phyloP scores from a whole-genome alignment of 2,329 filamentous ascomycete species.

The Parasarocladium wereldwijsianum region DNA sequence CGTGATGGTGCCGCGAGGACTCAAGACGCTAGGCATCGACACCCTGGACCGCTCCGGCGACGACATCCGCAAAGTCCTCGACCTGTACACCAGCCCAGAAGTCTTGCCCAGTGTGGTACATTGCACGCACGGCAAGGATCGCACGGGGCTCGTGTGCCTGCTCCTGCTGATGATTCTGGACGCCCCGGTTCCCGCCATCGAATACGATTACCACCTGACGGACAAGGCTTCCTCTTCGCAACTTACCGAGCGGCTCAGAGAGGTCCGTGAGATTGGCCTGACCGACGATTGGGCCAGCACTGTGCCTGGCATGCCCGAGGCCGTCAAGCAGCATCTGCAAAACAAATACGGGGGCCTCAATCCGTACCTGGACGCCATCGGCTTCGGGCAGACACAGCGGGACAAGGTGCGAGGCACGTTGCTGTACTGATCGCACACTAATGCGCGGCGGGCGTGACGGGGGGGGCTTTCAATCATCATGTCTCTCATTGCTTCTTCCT shows the following conservation, averaged over 20 bases:
- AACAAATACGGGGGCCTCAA: constrained; percentile 50
- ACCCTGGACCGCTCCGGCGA: constrained; percentile 52
- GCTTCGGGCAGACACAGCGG: constrained; percentile 33
- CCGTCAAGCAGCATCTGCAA: constrained; percentile 42
- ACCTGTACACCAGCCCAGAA: constrained; percentile 13
- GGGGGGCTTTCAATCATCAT: too few species aligned
- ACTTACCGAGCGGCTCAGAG: constrained; percentile 45
- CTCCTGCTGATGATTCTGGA: constrained; percentile 51
- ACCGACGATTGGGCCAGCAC: constrained; percentile 59
- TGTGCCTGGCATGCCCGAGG: constrained; percentile 46
- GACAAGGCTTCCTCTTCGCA: constrained; percentile 41
- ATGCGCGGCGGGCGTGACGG: background rate
- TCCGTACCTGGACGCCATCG: constrained; percentile 49
- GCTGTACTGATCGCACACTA: constrained; percentile 21
- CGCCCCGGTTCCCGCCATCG: constrained; percentile 43
- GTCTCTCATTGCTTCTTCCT: constrained; percentile 38
- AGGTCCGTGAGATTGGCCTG: constrained; percentile 58
- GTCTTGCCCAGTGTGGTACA: constrained; percentile 58
- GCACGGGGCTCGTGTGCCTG: constrained; percentile 53
- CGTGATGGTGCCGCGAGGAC: constrained; percentile 57
- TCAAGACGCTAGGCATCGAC: constrained; percentile 54
- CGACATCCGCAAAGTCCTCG: constrained; percentile 35
- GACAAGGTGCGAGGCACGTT: constrained; percentile 24
- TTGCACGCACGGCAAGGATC: constrained; percentile 83
- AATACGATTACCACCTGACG: constrained; percentile 58